Base-by-base conservation (phyloP, 768 basidiomycete genomes). In the Dacryopinax spathularia region DNA sequence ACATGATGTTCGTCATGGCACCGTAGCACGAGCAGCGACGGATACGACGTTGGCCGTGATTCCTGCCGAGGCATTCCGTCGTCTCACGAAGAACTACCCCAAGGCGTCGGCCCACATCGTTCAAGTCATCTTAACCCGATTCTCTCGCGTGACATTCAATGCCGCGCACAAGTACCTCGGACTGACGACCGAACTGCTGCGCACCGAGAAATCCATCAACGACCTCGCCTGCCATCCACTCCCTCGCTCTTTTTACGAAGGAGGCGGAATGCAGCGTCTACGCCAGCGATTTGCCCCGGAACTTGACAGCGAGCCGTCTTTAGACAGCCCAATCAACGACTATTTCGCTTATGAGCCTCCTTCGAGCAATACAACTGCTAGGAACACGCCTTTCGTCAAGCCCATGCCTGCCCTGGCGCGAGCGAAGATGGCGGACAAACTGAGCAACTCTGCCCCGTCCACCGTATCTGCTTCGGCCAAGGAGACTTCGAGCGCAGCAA, bases 41-140 rank as follows among this genome's bases (percentile, higher is more conserved):
- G 96, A 99, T 69, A 89, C 89, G 3, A 98, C 96, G 1, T 77
- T 99, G 20, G 96, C 95, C n/a, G 95, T 99, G 10, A 98, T 99
- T 63, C 96, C 96, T 27, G 95, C 96, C 1, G 93, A 97, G 73
- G 96, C 95, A 2, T 99, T 99, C 75, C 80, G 88, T 63, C 80
- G 93, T 60, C 77, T 99, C 37, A 97, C 95, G 1, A 91, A 94
- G 75, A 93, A 95, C 72, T 96, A 88, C 69, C 96, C 96, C 0
- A 98, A 98, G 70, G 93, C 96, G 2, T 90, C 93, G 35, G 93
- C 94, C 2, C 92, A 94, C 69, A 93, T 97, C 64, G 91, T 96
- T 0, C 91, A 94, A 82, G 94, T 97, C 34, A 96, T 99, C 65
- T 76, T 99, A 65, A 96, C 96, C 2, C 83, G 96, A 1, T 95